Evolutionary conservation across 805 yeast genomes (phyloP).

Genomic region (Candida easanensis): DNA sequence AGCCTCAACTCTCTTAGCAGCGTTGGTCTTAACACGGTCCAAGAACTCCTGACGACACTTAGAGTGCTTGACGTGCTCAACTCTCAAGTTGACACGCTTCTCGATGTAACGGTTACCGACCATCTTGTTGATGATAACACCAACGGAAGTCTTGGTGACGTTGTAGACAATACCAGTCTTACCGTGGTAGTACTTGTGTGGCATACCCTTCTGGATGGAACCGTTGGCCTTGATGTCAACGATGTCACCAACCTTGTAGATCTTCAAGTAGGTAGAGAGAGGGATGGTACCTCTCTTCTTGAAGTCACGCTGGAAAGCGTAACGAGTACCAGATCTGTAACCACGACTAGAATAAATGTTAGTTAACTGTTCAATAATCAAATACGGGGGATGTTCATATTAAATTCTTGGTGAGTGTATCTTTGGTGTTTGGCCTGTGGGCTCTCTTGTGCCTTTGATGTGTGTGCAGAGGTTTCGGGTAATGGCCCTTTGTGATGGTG

Average conservation of each 20-base stretch:
- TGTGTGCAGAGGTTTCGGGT: too few species aligned
- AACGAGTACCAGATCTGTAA: conserved; percentile 99
- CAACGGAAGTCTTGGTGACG: conserved; percentile 97
- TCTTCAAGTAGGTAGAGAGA: conserved; percentile 94
- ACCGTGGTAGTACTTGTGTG: conserved; percentile 99
- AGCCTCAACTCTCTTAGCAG: conserved; percentile 90
- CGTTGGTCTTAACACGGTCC: conserved; percentile 97
- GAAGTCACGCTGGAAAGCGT: conserved; percentile 99
- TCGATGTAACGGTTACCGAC: conserved; percentile 99
- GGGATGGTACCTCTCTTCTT: conserved; percentile 91
- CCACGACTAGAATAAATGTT: conserved; percentile 64
- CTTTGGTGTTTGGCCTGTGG: too few species aligned
- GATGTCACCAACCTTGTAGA: conserved; percentile 98
- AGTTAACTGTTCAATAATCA: conserved; percentile 6
- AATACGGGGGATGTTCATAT: neutral
- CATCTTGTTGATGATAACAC: conserved; percentile 97
- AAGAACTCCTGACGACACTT: conserved; percentile 99
- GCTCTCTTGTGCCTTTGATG: too few species aligned
- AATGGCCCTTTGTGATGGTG: too few species aligned
- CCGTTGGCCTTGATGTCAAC: conserved; percentile 99
- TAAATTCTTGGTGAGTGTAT: neutral
- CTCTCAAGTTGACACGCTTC: conserved; percentile 97
- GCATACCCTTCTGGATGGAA: conserved; percentile 99
- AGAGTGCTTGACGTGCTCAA: conserved; percentile 99
- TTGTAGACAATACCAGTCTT: conserved; percentile 99